Percentiles rank a stretch among this genome's conserved stretches.
Conservation (phyloP, 2,329 filamentous ascomycete species). For the Talaromyces pinophilus region DNA sequence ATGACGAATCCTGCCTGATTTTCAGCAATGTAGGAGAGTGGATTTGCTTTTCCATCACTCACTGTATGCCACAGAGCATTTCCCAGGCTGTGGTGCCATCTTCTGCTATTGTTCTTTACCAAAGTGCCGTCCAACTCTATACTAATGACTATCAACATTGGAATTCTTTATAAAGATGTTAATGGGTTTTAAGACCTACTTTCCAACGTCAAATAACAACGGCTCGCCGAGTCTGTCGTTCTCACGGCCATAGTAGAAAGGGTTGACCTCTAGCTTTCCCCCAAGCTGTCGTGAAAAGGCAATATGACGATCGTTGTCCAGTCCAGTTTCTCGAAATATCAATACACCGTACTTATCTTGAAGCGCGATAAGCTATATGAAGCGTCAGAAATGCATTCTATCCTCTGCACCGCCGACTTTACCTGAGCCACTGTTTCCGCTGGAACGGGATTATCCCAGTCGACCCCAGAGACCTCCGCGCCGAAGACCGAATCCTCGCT, state of each 20-base stretch:
- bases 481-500: slow-evolving; percentile 21
- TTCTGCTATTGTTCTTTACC: slow-evolving; percentile 27
- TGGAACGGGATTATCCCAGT: slow-evolving; percentile 23
- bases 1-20: slow-evolving; percentile 28
- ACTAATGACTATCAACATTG: slow-evolving; percentile 3
- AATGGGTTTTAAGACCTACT: slow-evolving; percentile 24
- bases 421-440: slow-evolving; percentile 24
- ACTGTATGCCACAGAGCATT: slow-evolving; percentile 34
- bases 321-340: slow-evolving; percentile 29
- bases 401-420: background rate
- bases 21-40: background rate
- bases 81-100: slow-evolving; percentile 31
- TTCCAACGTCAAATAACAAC: slow-evolving; percentile 30
- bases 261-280: slow-evolving; percentile 31
- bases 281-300: slow-evolving; percentile 30
- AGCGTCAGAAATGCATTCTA: slow-evolving; percentile 1
- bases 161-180: background rate
- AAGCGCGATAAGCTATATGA: slow-evolving; percentile 27
- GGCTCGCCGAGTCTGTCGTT: slow-evolving; percentile 31
- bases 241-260: slow-evolving; percentile 31
- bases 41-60: background rate
- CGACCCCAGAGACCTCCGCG: slow-evolving; percentile 25
- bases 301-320: slow-evolving; percentile 30
- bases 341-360: slow-evolving; percentile 31
- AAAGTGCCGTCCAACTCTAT: slow-evolving; percentile 27